Percentiles rank a stretch among this genome's conserved stretches.
phyloP scores from a whole-genome alignment of 108 stramenopile species.

The Schizochytrium sp. region DNA sequence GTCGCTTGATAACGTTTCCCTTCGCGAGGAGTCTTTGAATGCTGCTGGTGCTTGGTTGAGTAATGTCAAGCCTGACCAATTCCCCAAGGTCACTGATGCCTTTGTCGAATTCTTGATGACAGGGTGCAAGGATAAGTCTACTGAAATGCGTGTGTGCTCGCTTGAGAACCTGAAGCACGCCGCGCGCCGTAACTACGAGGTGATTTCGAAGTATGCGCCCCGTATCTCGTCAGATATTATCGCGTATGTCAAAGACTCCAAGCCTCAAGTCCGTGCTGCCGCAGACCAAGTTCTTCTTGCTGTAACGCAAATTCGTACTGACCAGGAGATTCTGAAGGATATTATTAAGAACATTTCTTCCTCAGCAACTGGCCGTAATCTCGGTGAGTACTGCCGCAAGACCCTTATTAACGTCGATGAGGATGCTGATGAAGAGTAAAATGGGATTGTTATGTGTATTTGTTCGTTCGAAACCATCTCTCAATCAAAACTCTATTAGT shows the following conservation, averaged over 20 bases:
- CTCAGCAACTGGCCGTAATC: not conserved
- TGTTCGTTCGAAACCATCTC: too few relatives aligned
- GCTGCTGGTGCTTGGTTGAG: not conserved
- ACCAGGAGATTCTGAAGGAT: slow-evolving; percentile 3
- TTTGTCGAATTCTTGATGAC: not conserved
- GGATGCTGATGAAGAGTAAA: not conserved
- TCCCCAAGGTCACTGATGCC: not conserved
- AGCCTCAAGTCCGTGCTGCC: not conserved
- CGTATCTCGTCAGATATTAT: not conserved
- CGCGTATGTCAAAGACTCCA: not conserved
- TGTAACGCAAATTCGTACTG: slow-evolving; percentile 17
- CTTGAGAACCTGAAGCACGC: not conserved
- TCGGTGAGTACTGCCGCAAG: slow-evolving; percentile 28
- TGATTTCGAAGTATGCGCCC: not conserved
- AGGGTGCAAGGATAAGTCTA: not conserved
- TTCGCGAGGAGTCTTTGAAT: slow-evolving; percentile 27
- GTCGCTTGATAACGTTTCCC: not conserved
- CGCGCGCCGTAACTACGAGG: slow-evolving; percentile 9
- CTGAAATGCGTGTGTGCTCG: not conserved
- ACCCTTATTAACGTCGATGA: not conserved
- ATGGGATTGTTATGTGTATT: too few relatives aligned
- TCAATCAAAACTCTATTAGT: too few relatives aligned
- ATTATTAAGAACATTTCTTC: slow-evolving; percentile 23
- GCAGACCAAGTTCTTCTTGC: not conserved
- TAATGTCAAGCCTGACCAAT: not conserved